Evolutionary conservation across 345 rosid genomes (phyloP), one percentile per base, ranked within the genome.

Genomic region (Populus deltoides): DNA sequence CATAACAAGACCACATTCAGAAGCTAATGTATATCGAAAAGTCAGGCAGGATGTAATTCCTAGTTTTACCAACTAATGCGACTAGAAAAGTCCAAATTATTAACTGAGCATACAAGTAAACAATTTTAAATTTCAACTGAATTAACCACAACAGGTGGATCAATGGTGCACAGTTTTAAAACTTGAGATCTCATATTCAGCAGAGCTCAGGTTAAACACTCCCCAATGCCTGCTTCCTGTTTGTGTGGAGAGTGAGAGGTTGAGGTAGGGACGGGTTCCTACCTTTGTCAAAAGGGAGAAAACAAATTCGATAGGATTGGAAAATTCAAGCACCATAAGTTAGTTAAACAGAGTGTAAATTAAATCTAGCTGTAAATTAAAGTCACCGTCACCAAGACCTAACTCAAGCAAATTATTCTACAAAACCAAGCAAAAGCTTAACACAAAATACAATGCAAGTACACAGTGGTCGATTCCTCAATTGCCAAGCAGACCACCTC

Each of bases 401-500:
- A 51, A 20, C 13, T 7, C 15, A 80, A 75, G 41, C 55, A 72
- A n/a, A 78, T 35, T 77, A 81, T 57, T 71, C 75, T n/a, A 25
- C n/a, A 55, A 68, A 71, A 38, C 68, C 61, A 36, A 5, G 72
- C 49, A 57, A 41, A 66, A 41, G 29, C n/a, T 24, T 1, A 35
- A 51, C 75, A 75, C 59, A 74, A 22, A 81, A 72, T 22, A 75
- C 72, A 33, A 38, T 16, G 39, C 36, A 61, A 66, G 70, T 47
- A 63, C 41, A 13, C 33, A 24, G 20, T 25, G 78, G 7, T 20
- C 29, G 62, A 79, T 72, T 74, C 82, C 81, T 81, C 76, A 81
- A 78, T 76, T 80, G 55, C 69, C 81, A 76, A 80, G 75, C 65
- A 82, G 87, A 82, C 89, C 80, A 53, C 57, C 39, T 36, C 71